Percentiles rank a stretch among this genome's conserved stretches.
Conservation (phyloP, 805 yeast species). For the Myxozyma mucilagina region DNA sequence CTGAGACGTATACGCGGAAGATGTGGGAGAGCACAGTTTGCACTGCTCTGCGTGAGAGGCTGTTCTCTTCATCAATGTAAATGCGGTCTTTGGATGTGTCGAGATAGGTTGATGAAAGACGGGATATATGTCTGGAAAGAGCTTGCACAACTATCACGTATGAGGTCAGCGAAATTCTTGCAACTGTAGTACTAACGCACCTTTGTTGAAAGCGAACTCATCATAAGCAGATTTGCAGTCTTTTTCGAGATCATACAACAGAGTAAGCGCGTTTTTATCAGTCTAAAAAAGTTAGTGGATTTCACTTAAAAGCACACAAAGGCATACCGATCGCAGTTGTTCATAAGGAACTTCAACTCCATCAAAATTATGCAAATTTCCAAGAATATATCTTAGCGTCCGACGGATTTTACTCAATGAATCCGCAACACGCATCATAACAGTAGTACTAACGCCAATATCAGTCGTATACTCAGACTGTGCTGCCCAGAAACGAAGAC, state of each 20-base stretch:
- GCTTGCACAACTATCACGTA: slow-evolving; percentile 53
- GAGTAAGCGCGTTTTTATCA: slow-evolving; percentile 65
- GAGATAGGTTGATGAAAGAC: slow-evolving; percentile 80
- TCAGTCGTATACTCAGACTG: slow-evolving; percentile 84
- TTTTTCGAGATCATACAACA: slow-evolving; percentile 51
- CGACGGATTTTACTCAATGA: slow-evolving; percentile 77
- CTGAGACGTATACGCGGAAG: slow-evolving; percentile 59
- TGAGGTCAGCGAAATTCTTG: neutral
- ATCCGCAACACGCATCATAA: slow-evolving; percentile 74
- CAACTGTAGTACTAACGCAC: neutral
- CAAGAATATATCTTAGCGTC: slow-evolving; percentile 77
- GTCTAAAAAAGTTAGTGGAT: neutral
- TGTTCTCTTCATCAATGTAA: slow-evolving; percentile 62
- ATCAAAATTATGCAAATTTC: slow-evolving; percentile 58
- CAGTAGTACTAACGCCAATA: slow-evolving; percentile 68
- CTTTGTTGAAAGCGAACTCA: slow-evolving; percentile 61
- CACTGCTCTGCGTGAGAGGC: slow-evolving; percentile 54
- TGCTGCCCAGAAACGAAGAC: slow-evolving; percentile 86
- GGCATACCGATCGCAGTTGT: slow-evolving; percentile 33
- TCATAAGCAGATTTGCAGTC: slow-evolving; percentile 51
- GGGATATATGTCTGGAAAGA: slow-evolving; percentile 67
- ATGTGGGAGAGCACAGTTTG: slow-evolving; percentile 68
- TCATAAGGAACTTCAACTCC: slow-evolving; percentile 40
- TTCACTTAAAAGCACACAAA: neutral
- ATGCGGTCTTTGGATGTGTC: slow-evolving; percentile 82